Conservation (phyloP, 371 early-diverging fungal genomes). For the Actinomortierella ambigua region DNA sequence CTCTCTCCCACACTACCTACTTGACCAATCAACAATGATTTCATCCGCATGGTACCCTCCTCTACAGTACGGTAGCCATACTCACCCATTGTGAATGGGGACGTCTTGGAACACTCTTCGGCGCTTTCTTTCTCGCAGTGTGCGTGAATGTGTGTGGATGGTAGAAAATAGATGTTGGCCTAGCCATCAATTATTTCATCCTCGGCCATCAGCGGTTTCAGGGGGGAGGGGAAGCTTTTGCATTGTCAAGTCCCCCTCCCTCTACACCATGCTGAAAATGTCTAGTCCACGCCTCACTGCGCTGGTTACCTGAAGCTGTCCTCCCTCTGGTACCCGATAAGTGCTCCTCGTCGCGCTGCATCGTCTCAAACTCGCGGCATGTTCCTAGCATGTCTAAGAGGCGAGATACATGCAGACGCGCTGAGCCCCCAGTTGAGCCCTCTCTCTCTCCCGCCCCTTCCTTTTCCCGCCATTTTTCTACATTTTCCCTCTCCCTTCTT, state of each 20-base stretch:
- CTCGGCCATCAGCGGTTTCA: no score
- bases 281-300: not conserved
- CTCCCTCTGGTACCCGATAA: not conserved
- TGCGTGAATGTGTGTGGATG: not conserved
- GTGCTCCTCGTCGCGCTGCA: not conserved
- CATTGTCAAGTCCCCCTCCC: no score
- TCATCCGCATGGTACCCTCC: no score
- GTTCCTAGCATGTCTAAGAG: no score
- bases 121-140: not conserved
- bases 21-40: no score
- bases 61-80: no score
- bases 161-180: no score
- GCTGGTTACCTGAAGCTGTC: not conserved
- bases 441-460: not conserved
- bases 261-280: not conserved
- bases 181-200: no score
- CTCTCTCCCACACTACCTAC: not conserved
- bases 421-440: not conserved
- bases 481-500: not conserved
- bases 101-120: not conserved
- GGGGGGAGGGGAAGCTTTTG: no score
- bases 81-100: not conserved
- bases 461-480: not conserved
- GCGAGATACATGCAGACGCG: not conserved
- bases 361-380: not conserved